Conservation (phyloP, 768 basidiomycete genomes). For the Trametes maxima region DNA sequence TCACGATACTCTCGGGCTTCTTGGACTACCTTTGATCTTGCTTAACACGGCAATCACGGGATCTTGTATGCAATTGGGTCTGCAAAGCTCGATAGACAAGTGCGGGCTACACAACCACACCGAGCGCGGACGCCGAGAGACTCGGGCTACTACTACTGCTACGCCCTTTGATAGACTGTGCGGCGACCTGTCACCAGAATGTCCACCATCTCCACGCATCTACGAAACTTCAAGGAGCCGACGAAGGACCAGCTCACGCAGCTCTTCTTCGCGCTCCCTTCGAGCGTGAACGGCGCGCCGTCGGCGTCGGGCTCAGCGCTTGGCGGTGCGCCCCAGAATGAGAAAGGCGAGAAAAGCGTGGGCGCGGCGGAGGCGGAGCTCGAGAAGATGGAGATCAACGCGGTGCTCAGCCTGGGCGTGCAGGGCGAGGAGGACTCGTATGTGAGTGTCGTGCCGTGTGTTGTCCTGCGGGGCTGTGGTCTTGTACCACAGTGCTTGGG, state of each 20-base stretch:
- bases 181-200: constrained; percentile 38
- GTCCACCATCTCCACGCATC: constrained; percentile 84
- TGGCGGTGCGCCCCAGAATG: neutral
- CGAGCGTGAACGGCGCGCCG: constrained; percentile 31
- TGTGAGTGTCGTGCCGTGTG: constrained; percentile 54
- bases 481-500: too few relatives aligned
- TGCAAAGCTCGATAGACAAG: too few relatives aligned
- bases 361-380: constrained; percentile 40
- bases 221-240: constrained; percentile 91
- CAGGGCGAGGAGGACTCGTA: constrained; percentile 90
- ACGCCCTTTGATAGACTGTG: neutral
- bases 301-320: constrained; percentile 1
- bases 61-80: neutral
- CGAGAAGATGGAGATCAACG: constrained; percentile 86
- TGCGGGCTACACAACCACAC: too few relatives aligned
- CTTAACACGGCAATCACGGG: neutral
- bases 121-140: too few relatives aligned
- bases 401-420: constrained; percentile 77
- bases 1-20: neutral
- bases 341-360: constrained; percentile 24
- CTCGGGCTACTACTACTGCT: too few relatives aligned
- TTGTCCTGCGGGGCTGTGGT: neutral
- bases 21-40: neutral
- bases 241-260: constrained; percentile 84
- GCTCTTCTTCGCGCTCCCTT: constrained; percentile 85